Conservation (phyloP, 2,329 filamentous ascomycete species). For the Chaetoscypha palmicola region DNA sequence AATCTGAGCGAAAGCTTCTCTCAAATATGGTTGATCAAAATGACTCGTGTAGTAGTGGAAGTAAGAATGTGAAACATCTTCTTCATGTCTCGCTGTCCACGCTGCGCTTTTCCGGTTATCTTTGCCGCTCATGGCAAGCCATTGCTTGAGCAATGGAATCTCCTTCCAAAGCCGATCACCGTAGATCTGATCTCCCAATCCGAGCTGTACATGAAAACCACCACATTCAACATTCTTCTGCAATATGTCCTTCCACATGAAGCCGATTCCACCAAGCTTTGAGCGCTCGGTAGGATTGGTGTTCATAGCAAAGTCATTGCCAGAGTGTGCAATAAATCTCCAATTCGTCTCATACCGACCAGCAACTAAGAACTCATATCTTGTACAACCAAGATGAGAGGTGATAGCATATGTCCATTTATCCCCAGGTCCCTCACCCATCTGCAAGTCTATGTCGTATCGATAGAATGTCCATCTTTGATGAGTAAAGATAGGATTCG, state of each 20-base stretch:
- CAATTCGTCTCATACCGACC: constrained; percentile 85
- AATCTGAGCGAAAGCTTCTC: constrained; percentile 96
- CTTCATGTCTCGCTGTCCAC: constrained; percentile 92
- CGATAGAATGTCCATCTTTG: constrained; percentile 95
- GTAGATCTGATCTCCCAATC: constrained; percentile 90
- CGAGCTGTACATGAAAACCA: constrained; percentile 90
- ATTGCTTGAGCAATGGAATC: constrained; percentile 86
- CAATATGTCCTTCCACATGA: constrained; percentile 99
- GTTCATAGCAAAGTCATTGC: constrained; percentile 87
- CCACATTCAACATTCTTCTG: constrained; percentile 96
- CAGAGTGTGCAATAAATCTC: constrained; percentile 93
- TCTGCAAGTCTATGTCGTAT: constrained; percentile 83
- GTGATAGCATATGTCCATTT: constrained; percentile 99
- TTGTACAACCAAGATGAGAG: constrained; percentile 92
- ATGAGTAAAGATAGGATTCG: constrained; percentile 77
- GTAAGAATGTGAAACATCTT: constrained; percentile 92
- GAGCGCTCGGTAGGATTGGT: constrained; percentile 81
- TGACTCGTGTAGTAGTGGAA: constrained; percentile 99
- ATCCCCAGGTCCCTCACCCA: constrained; percentile 73
- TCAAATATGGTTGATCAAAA: constrained; percentile 90
- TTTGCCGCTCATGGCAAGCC: constrained; percentile 87
- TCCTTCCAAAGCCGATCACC: constrained; percentile 96
- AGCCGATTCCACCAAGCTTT: constrained; percentile 79
- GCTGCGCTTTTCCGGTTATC: constrained; percentile 83
- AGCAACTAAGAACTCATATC: constrained; percentile 94